Percentiles rank a stretch among this genome's conserved stretches.
Evolutionary conservation across 2,329 filamentous ascomycete species (phyloP).

Genomic region (Arachnopeziza araneosa): DNA sequence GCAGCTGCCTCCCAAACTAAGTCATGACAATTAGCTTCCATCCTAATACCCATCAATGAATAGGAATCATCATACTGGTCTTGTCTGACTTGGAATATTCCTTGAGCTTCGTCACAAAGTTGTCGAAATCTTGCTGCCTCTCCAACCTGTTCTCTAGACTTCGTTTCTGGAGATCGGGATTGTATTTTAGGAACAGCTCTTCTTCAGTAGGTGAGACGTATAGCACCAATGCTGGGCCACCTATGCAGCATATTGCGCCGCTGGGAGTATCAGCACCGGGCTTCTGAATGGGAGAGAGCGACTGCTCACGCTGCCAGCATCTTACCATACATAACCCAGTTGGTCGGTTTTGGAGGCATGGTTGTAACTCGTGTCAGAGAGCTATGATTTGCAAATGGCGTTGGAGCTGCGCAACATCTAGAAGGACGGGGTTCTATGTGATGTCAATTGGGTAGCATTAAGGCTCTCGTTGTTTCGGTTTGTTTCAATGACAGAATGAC

Average conservation of each 20-base stretch:
- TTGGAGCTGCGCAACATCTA: neutral
- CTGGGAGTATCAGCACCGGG: constrained; percentile 40
- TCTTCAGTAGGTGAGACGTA: constrained; percentile 82
- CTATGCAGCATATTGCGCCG: constrained; percentile 65
- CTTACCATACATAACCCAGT: constrained; percentile 59
- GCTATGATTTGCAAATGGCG: neutral
- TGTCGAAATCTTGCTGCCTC: constrained; percentile 79
- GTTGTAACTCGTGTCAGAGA: neutral
- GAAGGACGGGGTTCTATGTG: no score
- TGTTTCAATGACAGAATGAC: neutral
- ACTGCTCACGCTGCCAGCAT: constrained; percentile 61
- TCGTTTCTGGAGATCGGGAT: constrained; percentile 85
- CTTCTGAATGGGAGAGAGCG: constrained; percentile 1
- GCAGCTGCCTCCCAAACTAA: constrained; percentile 42
- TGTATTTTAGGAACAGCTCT: constrained; percentile 87
- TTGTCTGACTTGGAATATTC: constrained; percentile 87
- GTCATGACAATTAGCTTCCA: neutral
- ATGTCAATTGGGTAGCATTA: neutral
- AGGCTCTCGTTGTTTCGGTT: neutral
- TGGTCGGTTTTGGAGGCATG: constrained; percentile 33
- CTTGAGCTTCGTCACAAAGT: constrained; percentile 80
- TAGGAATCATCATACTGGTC: constrained; percentile 58
- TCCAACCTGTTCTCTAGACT: constrained; percentile 74
- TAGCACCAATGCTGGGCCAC: constrained; percentile 78
- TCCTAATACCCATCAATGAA: neutral